Conservation (phyloP, 768 basidiomycete genomes). For the Hysterangium stoloniferum region DNA sequence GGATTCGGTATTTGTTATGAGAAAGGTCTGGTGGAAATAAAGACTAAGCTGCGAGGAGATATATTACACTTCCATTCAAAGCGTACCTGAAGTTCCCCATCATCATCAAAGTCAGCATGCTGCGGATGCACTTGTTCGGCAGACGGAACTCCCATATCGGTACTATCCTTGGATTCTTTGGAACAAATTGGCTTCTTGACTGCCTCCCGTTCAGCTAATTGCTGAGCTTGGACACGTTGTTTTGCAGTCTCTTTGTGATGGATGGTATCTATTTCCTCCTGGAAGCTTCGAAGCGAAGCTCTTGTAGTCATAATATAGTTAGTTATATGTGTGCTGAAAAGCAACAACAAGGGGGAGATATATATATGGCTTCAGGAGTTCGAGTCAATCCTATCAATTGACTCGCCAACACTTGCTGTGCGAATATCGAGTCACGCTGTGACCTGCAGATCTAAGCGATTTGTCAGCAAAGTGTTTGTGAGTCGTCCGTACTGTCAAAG, state of each 20-base stretch:
- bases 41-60: not conserved
- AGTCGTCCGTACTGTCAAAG: no score
- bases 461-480: no score
- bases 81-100: slow-evolving; percentile 48
- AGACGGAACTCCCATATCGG: slow-evolving; percentile 18
- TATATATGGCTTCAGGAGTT: no score
- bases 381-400: no score
- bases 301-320: slow-evolving; percentile 26
- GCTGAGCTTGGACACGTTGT: slow-evolving; percentile 40
- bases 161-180: slow-evolving; percentile 24
- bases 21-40: not conserved
- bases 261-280: slow-evolving; percentile 73
- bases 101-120: slow-evolving; percentile 32
- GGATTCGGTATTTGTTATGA: slow-evolving; percentile 30
- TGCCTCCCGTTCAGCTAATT: slow-evolving; percentile 22
- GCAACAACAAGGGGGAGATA: no score
- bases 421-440: no score
- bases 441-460: no score
- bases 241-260: slow-evolving; percentile 57
- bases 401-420: no score
- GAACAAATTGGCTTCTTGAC: slow-evolving; percentile 28
- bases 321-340: no score
- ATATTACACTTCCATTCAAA: not conserved
- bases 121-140: slow-evolving; percentile 3
- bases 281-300: slow-evolving; percentile 30